Conservation (phyloP, 768 basidiomycete genomes). For the Auricularia sp. region DNA sequence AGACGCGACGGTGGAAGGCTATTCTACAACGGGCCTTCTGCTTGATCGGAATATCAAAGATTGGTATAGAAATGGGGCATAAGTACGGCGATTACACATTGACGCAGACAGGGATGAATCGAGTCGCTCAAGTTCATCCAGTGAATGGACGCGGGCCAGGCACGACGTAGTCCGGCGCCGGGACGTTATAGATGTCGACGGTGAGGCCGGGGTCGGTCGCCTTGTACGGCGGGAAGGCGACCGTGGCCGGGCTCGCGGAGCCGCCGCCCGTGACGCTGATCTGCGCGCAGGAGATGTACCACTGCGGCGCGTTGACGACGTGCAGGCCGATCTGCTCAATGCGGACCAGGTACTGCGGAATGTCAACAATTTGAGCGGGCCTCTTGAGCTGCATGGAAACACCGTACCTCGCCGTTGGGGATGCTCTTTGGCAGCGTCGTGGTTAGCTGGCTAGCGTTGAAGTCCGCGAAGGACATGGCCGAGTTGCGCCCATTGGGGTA, state of each 20-base stretch:
- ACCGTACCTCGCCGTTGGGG: neutral
- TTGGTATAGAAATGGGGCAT: too few relatives aligned
- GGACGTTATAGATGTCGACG: neutral
- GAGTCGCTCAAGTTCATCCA: neutral
- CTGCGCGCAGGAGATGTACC: slow-evolving; percentile 30
- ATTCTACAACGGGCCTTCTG: too few relatives aligned
- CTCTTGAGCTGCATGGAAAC: neutral
- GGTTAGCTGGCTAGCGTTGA: neutral
- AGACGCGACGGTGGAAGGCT: too few relatives aligned
- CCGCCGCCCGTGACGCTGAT: slow-evolving; percentile 19
- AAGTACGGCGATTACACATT: too few relatives aligned
- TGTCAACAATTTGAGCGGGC: too few relatives aligned
- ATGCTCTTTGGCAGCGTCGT: neutral
- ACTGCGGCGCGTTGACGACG: slow-evolving; percentile 25
- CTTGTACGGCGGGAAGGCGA: neutral
- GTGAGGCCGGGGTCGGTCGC: neutral
- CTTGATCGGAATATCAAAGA: too few relatives aligned
- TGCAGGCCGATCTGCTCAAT: slow-evolving; percentile 31
- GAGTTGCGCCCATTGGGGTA: neutral
- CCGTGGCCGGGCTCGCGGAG: neutral
- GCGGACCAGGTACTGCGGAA: slow-evolving; percentile 21
- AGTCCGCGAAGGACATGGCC: neutral
- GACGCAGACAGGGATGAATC: neutral
- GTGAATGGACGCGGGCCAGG: neutral
- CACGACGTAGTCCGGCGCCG: neutral